Evolutionary conservation across 2,329 filamentous ascomycete species (phyloP).

Genomic region (Endothia cerciana): DNA sequence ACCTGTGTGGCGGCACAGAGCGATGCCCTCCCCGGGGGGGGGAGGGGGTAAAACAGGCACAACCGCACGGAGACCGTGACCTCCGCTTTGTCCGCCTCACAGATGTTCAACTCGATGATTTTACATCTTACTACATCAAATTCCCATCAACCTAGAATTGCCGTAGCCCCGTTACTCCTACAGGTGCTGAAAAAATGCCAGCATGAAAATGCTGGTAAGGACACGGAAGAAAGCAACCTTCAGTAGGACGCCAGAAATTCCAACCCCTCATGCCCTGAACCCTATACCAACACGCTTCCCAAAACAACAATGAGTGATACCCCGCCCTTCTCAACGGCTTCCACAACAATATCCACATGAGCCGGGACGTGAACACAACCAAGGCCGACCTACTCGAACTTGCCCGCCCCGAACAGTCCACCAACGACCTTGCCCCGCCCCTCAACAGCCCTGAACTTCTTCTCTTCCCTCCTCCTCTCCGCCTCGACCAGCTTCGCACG

Average conservation of each 20-base stretch:
- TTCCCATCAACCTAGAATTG: not conserved
- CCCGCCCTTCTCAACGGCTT: not conserved
- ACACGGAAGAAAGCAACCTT: not conserved
- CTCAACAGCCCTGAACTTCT: constrained; percentile 61
- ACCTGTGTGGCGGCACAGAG: too few species aligned
- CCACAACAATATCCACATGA: not conserved
- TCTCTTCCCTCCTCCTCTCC: constrained; percentile 62
- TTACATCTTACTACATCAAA: not conserved
- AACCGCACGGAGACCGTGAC: not conserved
- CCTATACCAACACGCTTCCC: not conserved
- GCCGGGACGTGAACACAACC: not conserved
- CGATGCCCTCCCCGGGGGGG: too few species aligned
- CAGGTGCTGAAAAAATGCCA: not conserved
- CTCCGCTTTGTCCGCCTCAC: not conserved
- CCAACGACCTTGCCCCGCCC: constrained; percentile 60
- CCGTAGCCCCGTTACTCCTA: not conserved
- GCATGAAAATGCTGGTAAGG: not conserved
- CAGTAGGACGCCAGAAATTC: not conserved
- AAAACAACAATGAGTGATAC: not conserved
- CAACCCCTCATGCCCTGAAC: not conserved
- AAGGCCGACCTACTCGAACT: constrained; percentile 48
- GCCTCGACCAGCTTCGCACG: constrained; percentile 58
- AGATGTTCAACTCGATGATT: not conserved
- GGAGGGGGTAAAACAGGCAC: not conserved
- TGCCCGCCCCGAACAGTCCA: constrained; percentile 60